Conservation (phyloP, 2,329 filamentous ascomycete genomes). For the Helicocarpus griseus region DNA sequence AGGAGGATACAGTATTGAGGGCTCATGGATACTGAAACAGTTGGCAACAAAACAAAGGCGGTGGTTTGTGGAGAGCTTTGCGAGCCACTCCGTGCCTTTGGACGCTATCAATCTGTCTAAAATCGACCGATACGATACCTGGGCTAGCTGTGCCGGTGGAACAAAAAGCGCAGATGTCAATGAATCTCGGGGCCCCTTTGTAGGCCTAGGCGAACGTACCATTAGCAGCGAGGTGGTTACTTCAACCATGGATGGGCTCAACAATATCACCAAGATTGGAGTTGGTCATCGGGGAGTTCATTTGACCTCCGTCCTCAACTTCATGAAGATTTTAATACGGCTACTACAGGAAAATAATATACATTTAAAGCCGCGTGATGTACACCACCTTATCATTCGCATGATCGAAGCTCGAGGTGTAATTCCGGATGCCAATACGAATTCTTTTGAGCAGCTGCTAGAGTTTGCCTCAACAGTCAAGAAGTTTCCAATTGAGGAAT, state of each 20-base stretch:
- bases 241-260: constrained; percentile 44
- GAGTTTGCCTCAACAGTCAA: constrained; percentile 14
- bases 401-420: constrained; percentile 42
- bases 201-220: constrained; percentile 36
- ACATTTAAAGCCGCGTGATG: constrained; percentile 20
- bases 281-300: constrained; percentile 23
- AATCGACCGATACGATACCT: constrained; percentile 26
- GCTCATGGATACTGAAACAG: constrained; percentile 28
- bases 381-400: constrained; percentile 37
- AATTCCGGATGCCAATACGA: constrained; percentile 35
- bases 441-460: constrained; percentile 32
- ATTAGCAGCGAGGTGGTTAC: constrained; percentile 51
- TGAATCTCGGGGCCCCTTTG: constrained; percentile 21
- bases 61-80: constrained; percentile 37
- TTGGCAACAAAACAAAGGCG: constrained; percentile 20
- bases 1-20: constrained; percentile 33
- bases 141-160: constrained; percentile 23
- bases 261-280: constrained; percentile 37
- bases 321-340: constrained; percentile 35
- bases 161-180: constrained; percentile 7
- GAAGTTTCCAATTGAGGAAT: background rate
- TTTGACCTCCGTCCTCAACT: constrained; percentile 16
- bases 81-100: constrained; percentile 19
- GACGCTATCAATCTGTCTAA: constrained; percentile 24
- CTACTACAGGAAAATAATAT: constrained; percentile 24